Percentiles rank a stretch among this genome's conserved stretches.
Evolutionary conservation across 345 rosid genomes (phyloP).

Genomic region (Arabis alpina): DNA sequence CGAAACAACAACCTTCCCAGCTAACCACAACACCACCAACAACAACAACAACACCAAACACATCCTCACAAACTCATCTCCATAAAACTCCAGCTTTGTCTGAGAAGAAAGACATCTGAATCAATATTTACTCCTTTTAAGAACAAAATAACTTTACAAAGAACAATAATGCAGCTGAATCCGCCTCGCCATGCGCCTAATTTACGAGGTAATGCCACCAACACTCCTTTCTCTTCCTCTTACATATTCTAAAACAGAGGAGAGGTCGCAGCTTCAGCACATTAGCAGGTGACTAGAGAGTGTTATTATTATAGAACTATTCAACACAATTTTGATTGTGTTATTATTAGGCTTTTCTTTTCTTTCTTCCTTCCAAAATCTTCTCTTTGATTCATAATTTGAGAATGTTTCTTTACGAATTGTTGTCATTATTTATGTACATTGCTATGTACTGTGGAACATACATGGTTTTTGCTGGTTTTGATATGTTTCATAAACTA

Average conservation of each 20-base stretch:
- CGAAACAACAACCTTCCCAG: conserved; percentile 30
- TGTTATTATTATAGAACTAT: not conserved
- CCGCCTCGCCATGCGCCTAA: conserved; percentile 5
- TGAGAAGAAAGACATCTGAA: conserved; percentile 41
- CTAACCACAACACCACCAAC: conserved; percentile 23
- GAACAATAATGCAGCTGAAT: conserved; percentile 26
- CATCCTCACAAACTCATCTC: conserved; percentile 21
- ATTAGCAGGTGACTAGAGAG: conserved; percentile 25
- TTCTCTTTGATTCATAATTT: conserved; percentile 15
- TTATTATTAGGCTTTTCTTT: conserved; percentile 23
- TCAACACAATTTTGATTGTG: conserved; percentile 23
- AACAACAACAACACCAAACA: conserved; percentile 7
- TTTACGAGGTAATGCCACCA: conserved; percentile 30
- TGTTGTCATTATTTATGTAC: conserved; percentile 36
- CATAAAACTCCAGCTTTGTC: conserved; percentile 28
- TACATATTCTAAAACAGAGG: conserved; percentile 22
- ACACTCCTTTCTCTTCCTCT: conserved; percentile 18
- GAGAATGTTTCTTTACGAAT: conserved; percentile 8
- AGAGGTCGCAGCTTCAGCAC: not conserved
- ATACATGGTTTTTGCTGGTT: conserved; percentile 1
- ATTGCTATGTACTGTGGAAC: conserved; percentile 23
- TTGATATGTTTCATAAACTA: not conserved
- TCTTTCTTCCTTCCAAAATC: conserved; percentile 13
- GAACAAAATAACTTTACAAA: conserved; percentile 36
- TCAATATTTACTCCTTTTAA: conserved; percentile 25